Base-by-base conservation (phyloP, 2,329 filamentous ascomycete genomes). In the Magnaporthales sp. region DNA sequence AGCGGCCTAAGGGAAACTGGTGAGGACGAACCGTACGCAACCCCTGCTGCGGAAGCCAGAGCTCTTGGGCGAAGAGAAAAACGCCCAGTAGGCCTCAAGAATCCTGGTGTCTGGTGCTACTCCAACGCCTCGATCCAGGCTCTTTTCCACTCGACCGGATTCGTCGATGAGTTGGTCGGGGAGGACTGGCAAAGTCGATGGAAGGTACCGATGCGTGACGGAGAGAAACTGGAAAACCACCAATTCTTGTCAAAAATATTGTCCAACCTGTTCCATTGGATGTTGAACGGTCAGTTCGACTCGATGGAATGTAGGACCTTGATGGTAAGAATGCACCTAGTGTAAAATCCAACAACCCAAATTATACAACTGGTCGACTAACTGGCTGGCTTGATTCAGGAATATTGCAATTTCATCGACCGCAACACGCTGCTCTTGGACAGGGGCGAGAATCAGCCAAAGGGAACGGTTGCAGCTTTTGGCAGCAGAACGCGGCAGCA, bases 41-140 rank as follows among this genome's bases (percentile, higher is more conserved):
- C 81, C 71, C 72, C 81, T 70, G 73, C 80, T 78, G 65, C 77
- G 78, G 71, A 79, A 54, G 68, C 70, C 11, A 73, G 77, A 61
- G 76, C 73, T 68, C 70, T 79, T 81, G 72, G 73, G 65, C 74
- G 75, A 4, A 65, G 76, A 72, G 70, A 76, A 67, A 58, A 79
- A 75, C 80, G 87, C 71, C 84, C 11, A n/a, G 72, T 75, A 8
- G 93, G 94, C 0, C 82, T 97, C 13, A 80, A 87, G 67, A 97
- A 97, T 71, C 91, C 92, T 56, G 86, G 88, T 1, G 89, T 90
- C 62, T 93, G 91, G 70, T 97, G 94, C 75, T 97, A 97, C 74
- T 93, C 95, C 82, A 97, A 97, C 76, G 89, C 92, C n/a, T 89
- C 89, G 0, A 81, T 98, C 29, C 94, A 98, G 76, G 91, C 90